Evolutionary conservation across 2,329 filamentous ascomycete genomes (phyloP), one percentile per base, ranked within the genome.

Genomic region (Microascus cirrosus): DNA sequence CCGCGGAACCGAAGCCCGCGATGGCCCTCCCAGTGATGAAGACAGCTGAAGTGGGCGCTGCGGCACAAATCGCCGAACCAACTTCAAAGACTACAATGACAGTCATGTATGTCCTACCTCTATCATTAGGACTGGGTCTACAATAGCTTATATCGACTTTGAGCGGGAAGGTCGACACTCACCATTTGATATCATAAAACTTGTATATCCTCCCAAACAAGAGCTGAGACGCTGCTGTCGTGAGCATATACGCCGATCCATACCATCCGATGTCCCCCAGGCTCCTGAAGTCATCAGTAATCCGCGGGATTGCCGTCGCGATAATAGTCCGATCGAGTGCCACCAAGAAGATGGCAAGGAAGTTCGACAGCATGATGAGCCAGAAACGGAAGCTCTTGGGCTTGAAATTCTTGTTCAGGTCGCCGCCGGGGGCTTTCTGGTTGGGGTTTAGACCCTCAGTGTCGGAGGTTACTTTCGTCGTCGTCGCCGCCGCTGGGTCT

Each of bases 181-280:
- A 78, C 71, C 65, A 70, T 62, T 74, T 78, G 60, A 74, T 72
- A 54, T 76, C 71, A 59, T 78, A 80, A 59, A 76, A 76, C 63
- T 74, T 77, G 66, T 77, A 80, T 42, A 80, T 69, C 56, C 76
- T 69, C 25, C 77, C 77, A 63, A 77, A 79, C 18, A 78, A 62
- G 20, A 78, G 68, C 62, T 78, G 75, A 20, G 74, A 77, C n/a
- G 78, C 78, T 7, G 79, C 76, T 2, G 79, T 80, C 13, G 81
- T 83, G 61, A 85, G 70, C 73, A 84, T 79, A 65, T 82, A 81
- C 7, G 78, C 76, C 54, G 78, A 79, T 2, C 78, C 79, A 65
- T 83, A 84, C 81, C 82, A 84, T 55, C 79, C 80, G 57, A 84
- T 79, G 61, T 84, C 81, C 5, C 75, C 75, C 4, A 82, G 68